A percentile compares a stretch with the other conserved stretches of the same genome.
phyloP scores from a whole-genome alignment of 1,284 basidiomycete species.

The Phaffia rhodozyma region DNA sequence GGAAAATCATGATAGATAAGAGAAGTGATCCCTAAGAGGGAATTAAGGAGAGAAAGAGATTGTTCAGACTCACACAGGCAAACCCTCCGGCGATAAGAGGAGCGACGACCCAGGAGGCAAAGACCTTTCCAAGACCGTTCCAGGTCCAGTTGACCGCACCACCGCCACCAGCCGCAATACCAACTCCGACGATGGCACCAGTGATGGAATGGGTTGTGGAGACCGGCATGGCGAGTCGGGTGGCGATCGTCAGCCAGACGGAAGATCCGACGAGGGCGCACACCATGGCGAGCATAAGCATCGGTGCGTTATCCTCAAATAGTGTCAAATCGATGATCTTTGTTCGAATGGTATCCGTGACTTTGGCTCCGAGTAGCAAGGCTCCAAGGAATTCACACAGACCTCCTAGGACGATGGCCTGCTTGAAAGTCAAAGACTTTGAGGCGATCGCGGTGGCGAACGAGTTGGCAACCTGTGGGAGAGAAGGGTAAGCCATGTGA shows the following conservation, averaged over 20 bases:
- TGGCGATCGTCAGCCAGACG: slow-evolving; percentile 38
- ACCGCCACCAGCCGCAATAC: slow-evolving; percentile 37
- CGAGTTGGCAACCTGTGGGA: slow-evolving; percentile 35
- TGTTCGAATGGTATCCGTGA: slow-evolving; percentile 20
- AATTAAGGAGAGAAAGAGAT: background rate
- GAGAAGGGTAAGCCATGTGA: background rate
- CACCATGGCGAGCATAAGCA: slow-evolving; percentile 39
- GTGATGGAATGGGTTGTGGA: slow-evolving; percentile 40
- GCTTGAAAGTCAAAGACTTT: slow-evolving; percentile 37
- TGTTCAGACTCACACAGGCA: background rate
- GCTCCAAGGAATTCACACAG: slow-evolving; percentile 38
- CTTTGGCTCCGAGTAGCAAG: slow-evolving; percentile 27
- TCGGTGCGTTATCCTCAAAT: slow-evolving; percentile 37
- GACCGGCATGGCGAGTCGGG: slow-evolving; percentile 36
- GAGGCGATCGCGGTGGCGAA: slow-evolving; percentile 41
- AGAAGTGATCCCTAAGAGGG: background rate
- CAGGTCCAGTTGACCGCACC: slow-evolving; percentile 41
- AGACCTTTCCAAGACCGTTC: slow-evolving; percentile 37
- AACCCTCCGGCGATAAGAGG: background rate
- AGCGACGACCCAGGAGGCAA: slow-evolving; percentile 21
- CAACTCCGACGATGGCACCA: slow-evolving; percentile 39
- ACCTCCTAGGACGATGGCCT: slow-evolving; percentile 36
- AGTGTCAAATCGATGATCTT: slow-evolving; percentile 28
- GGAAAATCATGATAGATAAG: slow-evolving; percentile 24
- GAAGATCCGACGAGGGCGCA: slow-evolving; percentile 22